Conservation (phyloP, 164 flowering plant species). For the Malania oleifera region DNA sequence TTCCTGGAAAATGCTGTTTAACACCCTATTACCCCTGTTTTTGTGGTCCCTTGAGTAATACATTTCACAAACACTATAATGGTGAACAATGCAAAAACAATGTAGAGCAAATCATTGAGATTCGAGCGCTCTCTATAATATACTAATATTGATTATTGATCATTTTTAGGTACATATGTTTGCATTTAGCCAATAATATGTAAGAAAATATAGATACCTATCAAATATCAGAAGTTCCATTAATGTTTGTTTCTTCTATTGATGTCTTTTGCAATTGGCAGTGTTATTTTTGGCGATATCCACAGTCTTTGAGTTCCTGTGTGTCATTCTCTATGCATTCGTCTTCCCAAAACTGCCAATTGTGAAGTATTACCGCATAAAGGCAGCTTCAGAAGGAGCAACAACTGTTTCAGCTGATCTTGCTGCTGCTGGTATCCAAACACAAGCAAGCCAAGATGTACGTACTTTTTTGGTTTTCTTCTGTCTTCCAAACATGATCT, state of each 20-base stretch:
- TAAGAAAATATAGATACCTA: too few species aligned
- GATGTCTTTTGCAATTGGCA: conserved; percentile 23
- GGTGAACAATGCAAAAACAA: too few species aligned
- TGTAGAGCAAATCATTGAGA: too few species aligned
- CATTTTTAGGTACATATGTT: too few species aligned
- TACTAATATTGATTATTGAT: too few species aligned
- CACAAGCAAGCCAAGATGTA: not conserved
- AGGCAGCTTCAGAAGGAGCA: conserved; percentile 41
- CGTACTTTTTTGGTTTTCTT: not conserved
- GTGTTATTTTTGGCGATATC: conserved; percentile 48
- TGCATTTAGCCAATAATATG: too few species aligned
- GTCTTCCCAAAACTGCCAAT: conserved; percentile 32
- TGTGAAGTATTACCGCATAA: conserved; percentile 34
- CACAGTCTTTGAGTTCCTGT: conserved; percentile 26
- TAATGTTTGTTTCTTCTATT: not conserved
- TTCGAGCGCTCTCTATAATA: too few species aligned
- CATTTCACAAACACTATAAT: too few species aligned
- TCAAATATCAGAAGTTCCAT: not conserved
- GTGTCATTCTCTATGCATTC: conserved; percentile 35
- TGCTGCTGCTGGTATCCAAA: conserved; percentile 25
- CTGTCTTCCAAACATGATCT: too few species aligned
- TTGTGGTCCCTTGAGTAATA: too few species aligned
- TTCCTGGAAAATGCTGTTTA: not conserved
- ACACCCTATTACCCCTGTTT: too few species aligned
- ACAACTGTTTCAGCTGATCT: conserved; percentile 42